Evolutionary conservation across 257 asterid species (phyloP).

Genomic region (Plectranthus barbatus): DNA sequence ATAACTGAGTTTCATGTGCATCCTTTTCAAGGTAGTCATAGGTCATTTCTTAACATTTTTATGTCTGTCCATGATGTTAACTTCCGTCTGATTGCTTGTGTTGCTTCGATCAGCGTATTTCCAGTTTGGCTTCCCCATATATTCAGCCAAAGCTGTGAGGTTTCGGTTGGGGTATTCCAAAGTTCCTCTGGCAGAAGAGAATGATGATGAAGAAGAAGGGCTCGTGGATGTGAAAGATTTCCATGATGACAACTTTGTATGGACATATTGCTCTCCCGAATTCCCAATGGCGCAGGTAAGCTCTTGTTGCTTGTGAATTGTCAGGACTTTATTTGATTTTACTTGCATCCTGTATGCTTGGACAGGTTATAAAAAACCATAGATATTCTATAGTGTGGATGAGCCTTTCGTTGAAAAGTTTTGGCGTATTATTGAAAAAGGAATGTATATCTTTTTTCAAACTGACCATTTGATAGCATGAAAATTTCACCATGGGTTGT

Average conservation of each 20-base stretch:
- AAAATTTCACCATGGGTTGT: neutral
- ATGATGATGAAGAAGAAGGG: slow-evolving; percentile 14
- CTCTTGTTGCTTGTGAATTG: neutral
- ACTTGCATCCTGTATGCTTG: neutral
- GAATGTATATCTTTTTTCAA: neutral
- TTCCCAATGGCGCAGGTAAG: slow-evolving; percentile 67
- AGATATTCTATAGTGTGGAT: neutral
- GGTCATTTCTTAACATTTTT: neutral
- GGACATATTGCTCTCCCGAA: slow-evolving; percentile 64
- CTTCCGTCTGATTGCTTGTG: slow-evolving; percentile 11
- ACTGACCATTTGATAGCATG: neutral
- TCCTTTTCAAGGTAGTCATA: slow-evolving; percentile 67
- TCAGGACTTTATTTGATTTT: neutral
- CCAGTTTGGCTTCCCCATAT: slow-evolving; percentile 69
- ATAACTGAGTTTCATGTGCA: slow-evolving; percentile 60
- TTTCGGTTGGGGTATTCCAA: slow-evolving; percentile 51
- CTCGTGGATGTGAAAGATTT: slow-evolving; percentile 21
- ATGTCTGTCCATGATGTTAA: neutral
- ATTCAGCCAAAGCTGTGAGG: slow-evolving; percentile 68
- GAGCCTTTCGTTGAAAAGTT: neutral
- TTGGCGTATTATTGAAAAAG: neutral
- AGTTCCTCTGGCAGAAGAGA: slow-evolving; percentile 20
- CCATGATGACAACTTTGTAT: slow-evolving; percentile 35
- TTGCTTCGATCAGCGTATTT: slow-evolving; percentile 53
- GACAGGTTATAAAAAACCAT: neutral